These are phyloP conservation scores for Plectranthus barbatus DNA, from an alignment of 257 asterid genomes.

Conservation along the genomic window DNA sequence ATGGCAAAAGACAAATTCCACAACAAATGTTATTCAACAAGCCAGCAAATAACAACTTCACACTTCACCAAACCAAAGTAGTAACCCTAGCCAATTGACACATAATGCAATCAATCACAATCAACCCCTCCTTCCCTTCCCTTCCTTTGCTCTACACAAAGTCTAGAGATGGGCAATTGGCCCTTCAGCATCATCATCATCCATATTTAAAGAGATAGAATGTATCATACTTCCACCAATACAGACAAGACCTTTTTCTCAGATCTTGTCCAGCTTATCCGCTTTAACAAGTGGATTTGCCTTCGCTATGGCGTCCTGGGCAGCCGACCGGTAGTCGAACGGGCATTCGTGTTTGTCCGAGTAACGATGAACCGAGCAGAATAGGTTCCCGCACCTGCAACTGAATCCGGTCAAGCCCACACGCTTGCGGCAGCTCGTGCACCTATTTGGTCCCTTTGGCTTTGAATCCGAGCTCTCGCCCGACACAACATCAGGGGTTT, in stretches of 20 bases:
- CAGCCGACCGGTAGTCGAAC: conserved; percentile 46
- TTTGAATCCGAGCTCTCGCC: conserved; percentile 26
- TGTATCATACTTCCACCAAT: conserved; percentile 9
- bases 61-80: conserved; percentile 29
- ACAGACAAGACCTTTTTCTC: conserved; percentile 12
- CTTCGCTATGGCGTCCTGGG: conserved; percentile 46
- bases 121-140: conserved; percentile 11
- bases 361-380: conserved; percentile 50
- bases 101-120: conserved; percentile 15
- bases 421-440: conserved; percentile 45
- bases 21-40: conserved; percentile 26
- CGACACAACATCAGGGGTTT: conserved; percentile 9
- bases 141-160: conserved; percentile 7
- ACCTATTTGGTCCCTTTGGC: conserved; percentile 43
- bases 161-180: conserved; percentile 14
- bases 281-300: conserved; percentile 51
- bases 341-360: conserved; percentile 57
- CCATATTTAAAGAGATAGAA: conserved; percentile 8
- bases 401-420: conserved; percentile 51
- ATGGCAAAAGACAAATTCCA: conserved; percentile 26
- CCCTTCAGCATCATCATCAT: not conserved
- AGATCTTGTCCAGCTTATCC: conserved; percentile 51
- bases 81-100: conserved; percentile 24
- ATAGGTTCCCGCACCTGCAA: conserved; percentile 47
- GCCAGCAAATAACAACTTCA: conserved; percentile 38